Evolutionary conservation across 1,284 basidiomycete species (phyloP).

Genomic region (Leccinum pachyderme): DNA sequence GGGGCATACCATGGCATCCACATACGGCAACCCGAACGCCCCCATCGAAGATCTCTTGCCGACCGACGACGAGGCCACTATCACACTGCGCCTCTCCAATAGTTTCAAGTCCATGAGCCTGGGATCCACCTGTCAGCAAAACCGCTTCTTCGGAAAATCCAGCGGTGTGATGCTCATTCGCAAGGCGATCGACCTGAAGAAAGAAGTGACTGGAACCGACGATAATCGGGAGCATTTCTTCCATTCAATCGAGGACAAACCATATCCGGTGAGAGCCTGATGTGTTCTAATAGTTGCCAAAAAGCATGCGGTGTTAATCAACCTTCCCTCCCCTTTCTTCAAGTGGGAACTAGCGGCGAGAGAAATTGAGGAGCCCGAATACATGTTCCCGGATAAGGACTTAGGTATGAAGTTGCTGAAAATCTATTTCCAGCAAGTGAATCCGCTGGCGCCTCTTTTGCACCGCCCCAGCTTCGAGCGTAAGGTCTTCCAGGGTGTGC

Average conservation of each 20-base stretch:
- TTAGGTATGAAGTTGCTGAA: conserved; percentile 62
- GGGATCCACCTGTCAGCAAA: conserved; percentile 31
- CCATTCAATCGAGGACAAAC: conserved; percentile 28
- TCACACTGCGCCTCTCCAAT: conserved; percentile 26
- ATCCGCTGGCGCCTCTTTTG: conserved; percentile 68
- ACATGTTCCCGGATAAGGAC: conserved; percentile 59
- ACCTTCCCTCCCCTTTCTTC: not conserved
- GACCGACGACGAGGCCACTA: conserved; percentile 36
- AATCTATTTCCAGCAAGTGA: conserved; percentile 65
- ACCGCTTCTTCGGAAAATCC: conserved; percentile 71
- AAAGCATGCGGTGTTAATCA: not conserved
- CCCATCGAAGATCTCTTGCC: conserved; percentile 27
- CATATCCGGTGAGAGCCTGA: conserved; percentile 38
- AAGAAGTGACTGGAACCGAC: conserved; percentile 46
- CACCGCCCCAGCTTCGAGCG: conserved; percentile 75
- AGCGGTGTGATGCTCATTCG: conserved; percentile 67
- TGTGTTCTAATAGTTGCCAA: not conserved
- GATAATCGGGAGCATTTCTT: not conserved
- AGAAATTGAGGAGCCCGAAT: conserved; percentile 19
- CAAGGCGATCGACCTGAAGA: conserved; percentile 64
- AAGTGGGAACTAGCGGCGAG: conserved; percentile 43
- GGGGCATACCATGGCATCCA: conserved; percentile 11
- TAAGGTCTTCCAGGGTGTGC: conserved; percentile 55
- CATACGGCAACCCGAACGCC: conserved; percentile 1
- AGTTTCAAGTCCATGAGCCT: conserved; percentile 21